Conservation (phyloP, 2,329 filamentous ascomycete species). For the Aspergillus caelatus region DNA sequence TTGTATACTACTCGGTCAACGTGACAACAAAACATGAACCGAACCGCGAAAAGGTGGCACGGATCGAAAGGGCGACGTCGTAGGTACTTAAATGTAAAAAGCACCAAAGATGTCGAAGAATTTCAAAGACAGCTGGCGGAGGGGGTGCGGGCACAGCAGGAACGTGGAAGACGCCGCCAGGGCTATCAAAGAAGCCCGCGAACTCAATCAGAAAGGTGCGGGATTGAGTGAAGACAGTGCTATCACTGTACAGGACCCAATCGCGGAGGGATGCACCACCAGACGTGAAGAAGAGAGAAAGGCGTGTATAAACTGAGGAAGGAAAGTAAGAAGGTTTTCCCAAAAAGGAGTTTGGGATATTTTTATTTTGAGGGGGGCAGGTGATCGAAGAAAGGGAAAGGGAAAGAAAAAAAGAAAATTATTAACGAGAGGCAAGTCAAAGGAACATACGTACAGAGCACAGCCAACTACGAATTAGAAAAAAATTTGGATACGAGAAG, state of each 20-base stretch:
- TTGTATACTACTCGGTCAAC: not conserved
- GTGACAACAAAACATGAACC: not conserved
- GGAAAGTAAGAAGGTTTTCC: constrained; percentile 11
- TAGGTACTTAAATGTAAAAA: constrained; percentile 2
- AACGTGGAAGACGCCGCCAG: constrained; percentile 30
- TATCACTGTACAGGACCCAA: constrained; percentile 6
- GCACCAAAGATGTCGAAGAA: constrained; percentile 16
- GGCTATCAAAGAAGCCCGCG: constrained; percentile 24
- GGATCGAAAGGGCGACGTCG: constrained; percentile 6
- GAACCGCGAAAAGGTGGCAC: constrained; percentile 4
- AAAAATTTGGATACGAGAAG: not conserved
- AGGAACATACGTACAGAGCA: constrained; percentile 1
- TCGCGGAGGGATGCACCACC: not conserved
- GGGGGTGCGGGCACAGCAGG: constrained; percentile 23
- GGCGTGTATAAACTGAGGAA: constrained; percentile 5
- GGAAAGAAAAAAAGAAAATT: not conserved
- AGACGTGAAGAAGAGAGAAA: constrained; percentile 5
- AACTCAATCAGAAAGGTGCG: constrained; percentile 16
- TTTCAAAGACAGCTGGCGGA: constrained; percentile 10
- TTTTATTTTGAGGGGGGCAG: constrained; percentile 2
- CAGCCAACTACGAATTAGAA: constrained; percentile 2
- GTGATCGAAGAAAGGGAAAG: constrained; percentile 6
- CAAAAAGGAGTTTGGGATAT: constrained; percentile 15
- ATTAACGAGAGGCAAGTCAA: not conserved
- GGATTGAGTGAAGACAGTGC: constrained; percentile 4